These are phyloP conservation scores for Candida rishiriensis DNA, from an alignment of 805 yeast species.

Conservation along the genomic window DNA sequence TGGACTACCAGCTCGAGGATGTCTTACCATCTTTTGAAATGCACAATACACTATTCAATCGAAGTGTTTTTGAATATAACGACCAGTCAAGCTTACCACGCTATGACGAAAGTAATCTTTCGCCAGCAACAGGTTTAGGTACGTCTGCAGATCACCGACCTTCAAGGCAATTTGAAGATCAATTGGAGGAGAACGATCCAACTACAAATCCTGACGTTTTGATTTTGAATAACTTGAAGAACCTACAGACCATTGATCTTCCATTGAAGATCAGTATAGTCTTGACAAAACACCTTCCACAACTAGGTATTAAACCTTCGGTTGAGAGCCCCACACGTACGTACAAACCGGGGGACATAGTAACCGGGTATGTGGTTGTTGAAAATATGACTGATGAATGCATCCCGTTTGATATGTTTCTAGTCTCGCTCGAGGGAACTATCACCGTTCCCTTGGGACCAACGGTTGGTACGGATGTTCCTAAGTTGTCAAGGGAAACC, in stretches of 20 bases:
- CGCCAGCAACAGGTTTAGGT: background rate
- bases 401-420: slow-evolving; percentile 59
- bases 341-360: slow-evolving; percentile 60
- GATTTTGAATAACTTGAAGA: slow-evolving; percentile 24
- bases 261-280: slow-evolving; percentile 24
- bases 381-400: slow-evolving; percentile 36
- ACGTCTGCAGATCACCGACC: background rate
- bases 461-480: slow-evolving; percentile 1
- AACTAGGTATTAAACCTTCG: slow-evolving; percentile 12
- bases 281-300: slow-evolving; percentile 41
- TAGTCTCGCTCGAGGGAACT: slow-evolving; percentile 52
- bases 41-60: slow-evolving; percentile 37
- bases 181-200: slow-evolving; percentile 12
- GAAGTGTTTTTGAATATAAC: background rate
- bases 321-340: slow-evolving; percentile 39
- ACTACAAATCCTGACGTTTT: slow-evolving; percentile 17
- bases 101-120: too few relatives aligned
- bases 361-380: slow-evolving; percentile 51
- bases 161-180: background rate
- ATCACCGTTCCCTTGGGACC: slow-evolving; percentile 21
- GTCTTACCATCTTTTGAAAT: slow-evolving; percentile 67
- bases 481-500: slow-evolving; percentile 20
- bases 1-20: slow-evolving; percentile 30
- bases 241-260: slow-evolving; percentile 18
- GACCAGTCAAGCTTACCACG: too few relatives aligned